These are phyloP conservation scores for Cyclospora cayetanensis DNA, from an alignment of 169 alveolate species.

Conservation along the genomic window DNA sequence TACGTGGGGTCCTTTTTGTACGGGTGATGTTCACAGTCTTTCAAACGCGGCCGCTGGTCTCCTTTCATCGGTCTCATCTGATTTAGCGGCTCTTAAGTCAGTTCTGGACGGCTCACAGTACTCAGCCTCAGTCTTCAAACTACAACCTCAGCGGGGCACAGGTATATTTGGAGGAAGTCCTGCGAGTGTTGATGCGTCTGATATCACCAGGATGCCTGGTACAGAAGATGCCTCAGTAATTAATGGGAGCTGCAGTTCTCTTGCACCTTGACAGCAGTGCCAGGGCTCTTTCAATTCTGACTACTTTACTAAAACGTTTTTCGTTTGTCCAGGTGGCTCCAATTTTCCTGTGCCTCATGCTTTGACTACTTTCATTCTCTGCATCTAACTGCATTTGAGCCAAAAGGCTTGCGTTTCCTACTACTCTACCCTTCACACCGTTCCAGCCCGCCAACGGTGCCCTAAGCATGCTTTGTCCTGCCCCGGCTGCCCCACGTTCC, in stretches of 20 bases:
- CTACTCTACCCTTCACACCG: too few species aligned
- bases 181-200: neutral
- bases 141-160: neutral
- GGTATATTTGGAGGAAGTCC: too few species aligned
- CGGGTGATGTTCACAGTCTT: conserved; percentile 60
- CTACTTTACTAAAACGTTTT: neutral
- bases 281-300: neutral
- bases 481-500: too few species aligned
- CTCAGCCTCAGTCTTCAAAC: conserved; percentile 23
- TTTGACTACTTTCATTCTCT: too few species aligned
- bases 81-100: conserved; percentile 33
- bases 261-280: too few species aligned
- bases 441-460: too few species aligned
- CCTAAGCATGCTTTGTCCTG: too few species aligned
- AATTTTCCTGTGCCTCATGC: too few species aligned
- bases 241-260: neutral
- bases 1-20: conserved; percentile 52
- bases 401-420: too few species aligned
- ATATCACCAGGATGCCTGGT: neutral
- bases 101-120: conserved; percentile 12
- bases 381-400: too few species aligned
- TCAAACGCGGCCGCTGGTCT: conserved; percentile 11
- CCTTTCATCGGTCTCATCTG: neutral
- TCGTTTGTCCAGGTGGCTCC: too few species aligned
- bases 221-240: neutral